phyloP scores from a whole-genome alignment of 345 rosid species.

The Salix arbutifolia region DNA sequence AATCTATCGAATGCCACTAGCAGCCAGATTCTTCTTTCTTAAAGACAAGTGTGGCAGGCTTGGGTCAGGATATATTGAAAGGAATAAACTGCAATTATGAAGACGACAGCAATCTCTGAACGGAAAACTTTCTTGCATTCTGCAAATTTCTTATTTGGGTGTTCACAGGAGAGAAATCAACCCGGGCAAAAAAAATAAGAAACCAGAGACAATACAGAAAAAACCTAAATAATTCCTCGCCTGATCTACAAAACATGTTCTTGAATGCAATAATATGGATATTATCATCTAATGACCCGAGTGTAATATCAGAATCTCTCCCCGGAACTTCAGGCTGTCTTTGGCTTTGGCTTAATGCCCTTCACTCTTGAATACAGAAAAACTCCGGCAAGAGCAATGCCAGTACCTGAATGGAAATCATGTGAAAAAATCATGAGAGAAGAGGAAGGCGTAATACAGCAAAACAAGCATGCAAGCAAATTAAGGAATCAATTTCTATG shows the following conservation, averaged over 20 bases:
- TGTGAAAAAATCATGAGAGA: neutral
- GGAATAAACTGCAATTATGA: neutral
- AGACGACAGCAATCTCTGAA: neutral
- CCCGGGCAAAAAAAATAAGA: neutral
- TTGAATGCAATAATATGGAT: neutral
- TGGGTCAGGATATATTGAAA: no score
- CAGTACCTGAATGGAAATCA: constrained; percentile 59
- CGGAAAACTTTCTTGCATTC: neutral
- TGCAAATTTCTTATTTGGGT: neutral
- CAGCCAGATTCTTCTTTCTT: no score
- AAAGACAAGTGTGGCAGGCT: no score
- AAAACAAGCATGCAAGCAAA: neutral
- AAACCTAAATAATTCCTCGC: constrained; percentile 2
- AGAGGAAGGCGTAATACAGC: neutral
- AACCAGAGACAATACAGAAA: neutral
- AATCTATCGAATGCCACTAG: no score
- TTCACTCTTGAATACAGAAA: constrained; percentile 94
- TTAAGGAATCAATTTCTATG: neutral
- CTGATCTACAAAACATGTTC: constrained; percentile 18
- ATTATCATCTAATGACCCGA: neutral
- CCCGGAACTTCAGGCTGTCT: constrained; percentile 44
- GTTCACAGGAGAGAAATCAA: neutral
- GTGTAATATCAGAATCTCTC: constrained; percentile 2
- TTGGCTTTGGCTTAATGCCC: constrained; percentile 80
- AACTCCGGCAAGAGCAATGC: constrained; percentile 89